Evolutionary conservation across 2,329 filamentous ascomycete genomes (phyloP).

Genomic region (Didymosphaeria variabile): DNA sequence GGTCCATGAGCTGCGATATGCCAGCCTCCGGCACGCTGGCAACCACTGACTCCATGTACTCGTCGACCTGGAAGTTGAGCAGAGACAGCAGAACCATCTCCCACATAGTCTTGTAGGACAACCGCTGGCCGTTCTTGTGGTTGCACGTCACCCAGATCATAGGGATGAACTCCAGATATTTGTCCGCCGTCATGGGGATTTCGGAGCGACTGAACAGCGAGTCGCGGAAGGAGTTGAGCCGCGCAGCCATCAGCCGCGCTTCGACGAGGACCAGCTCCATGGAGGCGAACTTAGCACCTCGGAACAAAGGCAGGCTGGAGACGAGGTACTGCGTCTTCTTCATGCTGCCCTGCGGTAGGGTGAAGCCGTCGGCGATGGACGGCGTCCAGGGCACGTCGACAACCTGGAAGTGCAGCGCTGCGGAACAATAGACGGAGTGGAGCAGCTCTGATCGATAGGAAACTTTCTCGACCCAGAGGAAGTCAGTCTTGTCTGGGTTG

Average conservation of each 20-base stretch:
- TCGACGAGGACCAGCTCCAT: conserved; percentile 2
- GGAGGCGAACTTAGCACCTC: neutral
- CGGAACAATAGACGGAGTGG: neutral
- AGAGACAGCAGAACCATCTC: neutral
- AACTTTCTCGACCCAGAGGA: conserved; percentile 39
- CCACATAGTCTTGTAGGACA: neutral
- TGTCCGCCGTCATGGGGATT: conserved; percentile 9
- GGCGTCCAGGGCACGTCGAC: neutral
- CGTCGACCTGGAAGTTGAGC: neutral
- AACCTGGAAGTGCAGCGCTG: neutral
- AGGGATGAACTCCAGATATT: conserved; percentile 39
- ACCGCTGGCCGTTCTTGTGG: conserved; percentile 7
- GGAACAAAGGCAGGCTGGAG: conserved; percentile 6
- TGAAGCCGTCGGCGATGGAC: neutral
- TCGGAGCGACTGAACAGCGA: neutral
- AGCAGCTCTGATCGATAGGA: conserved; percentile 27
- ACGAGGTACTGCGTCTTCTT: conserved; percentile 8
- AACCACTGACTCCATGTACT: conserved; percentile 1
- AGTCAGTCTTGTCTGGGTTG: neutral
- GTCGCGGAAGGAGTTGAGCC: neutral
- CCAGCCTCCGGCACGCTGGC: neutral
- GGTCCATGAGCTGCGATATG: neutral
- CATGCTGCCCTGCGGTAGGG: conserved; percentile 1
- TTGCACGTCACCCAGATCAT: conserved; percentile 35
- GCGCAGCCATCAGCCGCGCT: neutral